Evolutionary conservation across 1,139 yeast species (phyloP).

Genomic region (Yamadazyma buinensis): DNA sequence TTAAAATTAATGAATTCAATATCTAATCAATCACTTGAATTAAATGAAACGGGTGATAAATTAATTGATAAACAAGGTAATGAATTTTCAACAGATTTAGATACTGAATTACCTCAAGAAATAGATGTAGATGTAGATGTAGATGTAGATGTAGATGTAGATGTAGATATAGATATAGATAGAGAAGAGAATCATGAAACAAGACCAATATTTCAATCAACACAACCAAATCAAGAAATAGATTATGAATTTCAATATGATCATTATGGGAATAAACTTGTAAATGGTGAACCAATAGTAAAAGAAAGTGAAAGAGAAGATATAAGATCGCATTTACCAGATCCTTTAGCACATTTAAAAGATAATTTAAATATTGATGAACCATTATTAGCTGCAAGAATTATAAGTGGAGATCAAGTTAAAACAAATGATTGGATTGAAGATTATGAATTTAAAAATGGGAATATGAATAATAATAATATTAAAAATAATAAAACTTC

Average conservation of each 20-base stretch:
- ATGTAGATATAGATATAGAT: background rate
- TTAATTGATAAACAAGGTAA: constrained; percentile 29
- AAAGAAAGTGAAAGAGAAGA: constrained; percentile 11
- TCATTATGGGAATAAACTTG: constrained; percentile 1
- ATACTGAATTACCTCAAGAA: background rate
- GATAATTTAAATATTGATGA: constrained; percentile 30
- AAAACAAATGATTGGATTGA: constrained; percentile 34
- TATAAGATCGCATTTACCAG: constrained; percentile 30
- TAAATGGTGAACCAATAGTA: background rate
- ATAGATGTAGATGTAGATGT: no score
- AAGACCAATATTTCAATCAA: constrained; percentile 2
- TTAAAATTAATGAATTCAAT: constrained; percentile 41
- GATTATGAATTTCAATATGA: constrained; percentile 1
- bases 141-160: no score
- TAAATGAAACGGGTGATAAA: constrained; percentile 33
- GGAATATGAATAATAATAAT: constrained; percentile 11
- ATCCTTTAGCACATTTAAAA: constrained; percentile 44
- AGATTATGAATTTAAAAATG: constrained; percentile 17
- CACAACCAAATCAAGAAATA: constrained; percentile 1
- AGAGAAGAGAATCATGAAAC: background rate
- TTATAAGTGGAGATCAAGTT: constrained; percentile 44
- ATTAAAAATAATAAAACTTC: background rate
- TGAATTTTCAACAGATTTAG: constrained; percentile 16
- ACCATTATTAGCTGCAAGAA: constrained; percentile 40
- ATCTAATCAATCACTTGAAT: constrained; percentile 34